Conservation (phyloP, 176 grass and related monocot genomes). For the Oryza punctata region DNA sequence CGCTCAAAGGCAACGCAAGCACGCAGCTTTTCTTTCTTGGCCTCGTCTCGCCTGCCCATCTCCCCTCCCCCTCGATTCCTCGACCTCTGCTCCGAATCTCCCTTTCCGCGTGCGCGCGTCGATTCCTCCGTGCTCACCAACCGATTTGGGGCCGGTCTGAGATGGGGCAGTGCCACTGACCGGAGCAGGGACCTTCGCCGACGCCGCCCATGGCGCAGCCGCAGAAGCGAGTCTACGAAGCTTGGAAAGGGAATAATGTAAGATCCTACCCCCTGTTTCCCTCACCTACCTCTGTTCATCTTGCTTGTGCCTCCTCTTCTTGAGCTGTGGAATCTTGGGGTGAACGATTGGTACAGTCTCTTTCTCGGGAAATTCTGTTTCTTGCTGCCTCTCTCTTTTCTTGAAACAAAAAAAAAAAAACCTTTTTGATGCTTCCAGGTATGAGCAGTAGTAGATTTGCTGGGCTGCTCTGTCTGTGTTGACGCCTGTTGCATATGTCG, state of each 20-base stretch:
- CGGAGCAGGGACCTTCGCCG: conserved; percentile 30
- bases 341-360: not conserved
- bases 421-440: conserved; percentile 12
- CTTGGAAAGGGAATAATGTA: conserved; percentile 95
- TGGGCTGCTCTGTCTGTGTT: not conserved
- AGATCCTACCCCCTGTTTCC: conserved; percentile 27
- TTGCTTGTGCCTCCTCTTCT: not conserved
- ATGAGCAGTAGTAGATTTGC: conserved; percentile 6
- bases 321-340: conserved; percentile 10
- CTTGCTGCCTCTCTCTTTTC: not conserved
- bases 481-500: not conserved
- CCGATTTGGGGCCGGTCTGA: not conserved
- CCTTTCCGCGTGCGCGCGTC: conserved; percentile 29
- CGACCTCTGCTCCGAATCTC: conserved; percentile 39
- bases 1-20: conserved; percentile 47
- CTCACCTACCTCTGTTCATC: not conserved
- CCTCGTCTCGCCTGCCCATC: conserved; percentile 17
- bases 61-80: conserved; percentile 9
- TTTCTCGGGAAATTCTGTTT: conserved; percentile 40
- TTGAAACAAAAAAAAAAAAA: not conserved
- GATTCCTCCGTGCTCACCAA: conserved; percentile 22
- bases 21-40: conserved; percentile 27
- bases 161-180: conserved; percentile 40
- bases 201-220: conserved; percentile 56
- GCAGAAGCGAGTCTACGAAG: conserved; percentile 63